Evolutionary conservation across 2,329 filamentous ascomycete species (phyloP).

Genomic region (Fusarium torreyae): DNA sequence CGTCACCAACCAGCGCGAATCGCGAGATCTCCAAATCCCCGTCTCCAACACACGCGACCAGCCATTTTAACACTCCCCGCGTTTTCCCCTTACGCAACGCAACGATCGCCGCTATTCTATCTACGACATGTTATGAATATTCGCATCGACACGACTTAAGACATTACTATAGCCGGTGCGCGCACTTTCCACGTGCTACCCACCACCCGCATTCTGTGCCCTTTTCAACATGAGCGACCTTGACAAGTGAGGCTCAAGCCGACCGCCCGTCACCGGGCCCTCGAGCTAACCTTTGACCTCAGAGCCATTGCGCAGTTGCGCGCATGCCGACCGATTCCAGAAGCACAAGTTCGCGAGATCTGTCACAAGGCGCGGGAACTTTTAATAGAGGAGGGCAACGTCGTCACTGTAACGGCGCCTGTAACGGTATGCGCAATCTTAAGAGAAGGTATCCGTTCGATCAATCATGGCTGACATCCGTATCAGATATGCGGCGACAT

Average conservation of each 20-base stretch:
- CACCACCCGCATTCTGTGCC: conserved; percentile 26
- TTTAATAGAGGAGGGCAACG: conserved; percentile 96
- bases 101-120: conserved; percentile 2
- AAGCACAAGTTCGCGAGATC: conserved; percentile 94
- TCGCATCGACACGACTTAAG: conserved; percentile 15
- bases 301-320: conserved; percentile 96
- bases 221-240: conserved; percentile 84
- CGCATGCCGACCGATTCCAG: conserved; percentile 95
- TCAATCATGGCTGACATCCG: conserved; percentile 27
- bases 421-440: conserved; percentile 77
- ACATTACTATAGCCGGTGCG: conserved; percentile 38
- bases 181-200: conserved; percentile 43
- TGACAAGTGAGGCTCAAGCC: conserved; percentile 76
- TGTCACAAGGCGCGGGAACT: conserved; percentile 98
- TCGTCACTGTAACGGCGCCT: conserved; percentile 93
- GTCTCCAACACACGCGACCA: conserved; percentile 28
- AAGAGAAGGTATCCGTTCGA: neutral
- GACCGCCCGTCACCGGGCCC: conserved; percentile 14
- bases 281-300: conserved; percentile 29
- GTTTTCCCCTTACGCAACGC: conserved; percentile 6
- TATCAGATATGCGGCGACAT: conserved; percentile 93
- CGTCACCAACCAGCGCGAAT: conserved; percentile 32
- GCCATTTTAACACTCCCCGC: conserved; percentile 10
- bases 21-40: conserved; percentile 40
- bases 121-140: conserved; percentile 49